These are phyloP conservation scores for Bondarzewia mesenterica DNA, from an alignment of 1,284 basidiomycete species.

Conservation along the genomic window DNA sequence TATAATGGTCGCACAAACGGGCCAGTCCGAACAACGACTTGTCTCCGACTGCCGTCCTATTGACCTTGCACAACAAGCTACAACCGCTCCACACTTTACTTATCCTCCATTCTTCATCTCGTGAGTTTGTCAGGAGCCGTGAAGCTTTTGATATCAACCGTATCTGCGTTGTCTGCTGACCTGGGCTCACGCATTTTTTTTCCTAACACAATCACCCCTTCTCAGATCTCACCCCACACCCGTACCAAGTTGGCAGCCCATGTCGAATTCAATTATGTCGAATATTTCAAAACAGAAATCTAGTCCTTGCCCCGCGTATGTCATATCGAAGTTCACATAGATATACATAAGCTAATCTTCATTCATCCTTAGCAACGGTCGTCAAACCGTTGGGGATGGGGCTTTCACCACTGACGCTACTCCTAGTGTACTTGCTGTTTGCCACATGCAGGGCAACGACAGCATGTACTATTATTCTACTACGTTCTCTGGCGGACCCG, in stretches of 20 bases:
- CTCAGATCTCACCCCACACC: not conserved
- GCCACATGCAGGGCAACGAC: conserved; percentile 68
- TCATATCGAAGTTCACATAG: conserved; percentile 24
- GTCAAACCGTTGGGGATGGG: conserved; percentile 92
- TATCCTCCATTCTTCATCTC: no score
- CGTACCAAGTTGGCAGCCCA: conserved; percentile 69
- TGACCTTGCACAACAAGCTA: not conserved
- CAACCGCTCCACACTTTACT: not conserved
- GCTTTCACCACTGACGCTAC: conserved; percentile 71
- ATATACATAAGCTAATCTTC: not conserved
- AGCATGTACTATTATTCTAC: conserved; percentile 84
- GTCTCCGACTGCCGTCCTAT: conserved; percentile 14
- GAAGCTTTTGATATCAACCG: no score
- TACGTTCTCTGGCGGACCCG: conserved; percentile 82
- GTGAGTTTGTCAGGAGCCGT: not conserved
- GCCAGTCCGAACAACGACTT: conserved; percentile 5
- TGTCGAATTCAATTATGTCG: conserved; percentile 61
- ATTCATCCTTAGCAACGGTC: conserved; percentile 65
- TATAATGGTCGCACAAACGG: conserved; percentile 8
- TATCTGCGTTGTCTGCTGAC: no score
- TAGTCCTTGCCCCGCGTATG: conserved; percentile 87
- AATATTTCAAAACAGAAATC: conserved; percentile 68
- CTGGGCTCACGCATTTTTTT: not conserved
- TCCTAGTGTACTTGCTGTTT: conserved; percentile 75
- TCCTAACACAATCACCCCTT: not conserved